Evolutionary conservation across 1,139 yeast genomes (phyloP).

Genomic region (Barnettozyma hawaiiensis): DNA sequence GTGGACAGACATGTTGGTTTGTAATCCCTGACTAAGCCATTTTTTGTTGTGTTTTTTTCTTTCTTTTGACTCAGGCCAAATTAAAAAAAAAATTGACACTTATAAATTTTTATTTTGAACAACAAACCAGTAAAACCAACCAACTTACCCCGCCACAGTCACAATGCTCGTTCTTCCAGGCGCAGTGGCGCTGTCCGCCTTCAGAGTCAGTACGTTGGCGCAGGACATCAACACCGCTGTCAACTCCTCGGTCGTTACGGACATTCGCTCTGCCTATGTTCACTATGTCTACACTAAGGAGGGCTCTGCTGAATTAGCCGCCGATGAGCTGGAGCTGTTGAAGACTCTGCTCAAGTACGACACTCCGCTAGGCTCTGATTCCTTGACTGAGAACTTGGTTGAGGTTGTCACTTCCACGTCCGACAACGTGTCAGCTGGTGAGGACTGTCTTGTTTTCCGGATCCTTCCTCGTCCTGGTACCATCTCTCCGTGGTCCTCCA

Average conservation of each 20-base stretch:
- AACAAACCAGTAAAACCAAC: neutral
- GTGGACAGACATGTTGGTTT: neutral
- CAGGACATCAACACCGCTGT: constrained; percentile 68
- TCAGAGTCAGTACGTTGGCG: constrained; percentile 70
- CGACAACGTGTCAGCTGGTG: constrained; percentile 32
- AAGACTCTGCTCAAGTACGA: constrained; percentile 72
- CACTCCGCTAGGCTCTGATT: constrained; percentile 54
- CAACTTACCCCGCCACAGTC: no score
- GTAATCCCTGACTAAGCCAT: neutral
- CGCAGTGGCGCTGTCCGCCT: constrained; percentile 82
- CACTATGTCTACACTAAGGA: constrained; percentile 69
- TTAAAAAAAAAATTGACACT: constrained; percentile 3
- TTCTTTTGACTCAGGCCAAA: neutral
- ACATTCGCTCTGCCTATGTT: constrained; percentile 68
- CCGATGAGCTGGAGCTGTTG: constrained; percentile 44
- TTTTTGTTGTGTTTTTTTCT: neutral
- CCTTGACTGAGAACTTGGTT: constrained; percentile 43
- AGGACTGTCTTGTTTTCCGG: constrained; percentile 59
- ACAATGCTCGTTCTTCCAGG: constrained; percentile 68
- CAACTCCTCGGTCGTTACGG: constrained; percentile 55
- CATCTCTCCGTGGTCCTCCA: constrained; percentile 98
- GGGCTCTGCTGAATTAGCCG: constrained; percentile 29
- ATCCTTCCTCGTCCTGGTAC: constrained; percentile 93
- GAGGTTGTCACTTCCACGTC: constrained; percentile 32
- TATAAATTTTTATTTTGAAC: neutral